Evolutionary conservation across 2,329 filamentous ascomycete genomes (phyloP), one percentile per base, ranked within the genome.

Genomic region (Colletotrichum viniferum): DNA sequence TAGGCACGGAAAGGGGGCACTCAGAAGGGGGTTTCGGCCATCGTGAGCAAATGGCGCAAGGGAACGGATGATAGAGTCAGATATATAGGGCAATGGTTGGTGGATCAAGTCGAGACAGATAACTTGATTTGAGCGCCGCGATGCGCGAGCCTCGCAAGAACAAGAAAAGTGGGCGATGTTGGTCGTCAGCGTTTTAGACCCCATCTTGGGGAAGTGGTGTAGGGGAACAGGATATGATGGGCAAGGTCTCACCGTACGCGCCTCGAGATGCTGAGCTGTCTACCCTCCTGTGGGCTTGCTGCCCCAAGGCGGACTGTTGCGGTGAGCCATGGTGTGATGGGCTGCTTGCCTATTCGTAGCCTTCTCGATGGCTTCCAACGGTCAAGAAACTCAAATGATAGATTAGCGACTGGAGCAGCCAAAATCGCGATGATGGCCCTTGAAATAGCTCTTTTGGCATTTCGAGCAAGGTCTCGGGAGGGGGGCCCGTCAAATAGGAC

Each of bases 1-100:
- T 5, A n/a, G 4, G 34, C 14, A 7, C 14, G 4, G 38, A 43
- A 43, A 43, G 5, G 38, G 38, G 4, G 38, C 16, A 43, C 16
- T 9, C 18, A n/a, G 4, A 3, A 9, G 16, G 38, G 38, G 8
- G 5, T 9, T 3, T 43, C 38, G 38, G 2, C 38, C 38, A 43
- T 43, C 38, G 8, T 43, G 38, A 10, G 38, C 16, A 43, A 43
- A 1, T 43, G 16, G 38, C 2, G 38, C 38, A n/a, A 43, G 8
- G 38, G 0, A 18, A 43, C 16, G 16, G 38, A 3, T 1, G 38
- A n/a, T 43, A 43, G 16, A 43, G 16, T n/a, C 16, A 43, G 38
- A 43, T 43, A 1, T 43, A 43, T 43, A 43, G 38, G 0, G 1
- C 38, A n/a, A 2, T 43, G 2, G 0, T 43, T 3, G 16, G 3